Evolutionary conservation across 345 rosid genomes (phyloP).

Genomic region (Eucalyptus virginea): DNA sequence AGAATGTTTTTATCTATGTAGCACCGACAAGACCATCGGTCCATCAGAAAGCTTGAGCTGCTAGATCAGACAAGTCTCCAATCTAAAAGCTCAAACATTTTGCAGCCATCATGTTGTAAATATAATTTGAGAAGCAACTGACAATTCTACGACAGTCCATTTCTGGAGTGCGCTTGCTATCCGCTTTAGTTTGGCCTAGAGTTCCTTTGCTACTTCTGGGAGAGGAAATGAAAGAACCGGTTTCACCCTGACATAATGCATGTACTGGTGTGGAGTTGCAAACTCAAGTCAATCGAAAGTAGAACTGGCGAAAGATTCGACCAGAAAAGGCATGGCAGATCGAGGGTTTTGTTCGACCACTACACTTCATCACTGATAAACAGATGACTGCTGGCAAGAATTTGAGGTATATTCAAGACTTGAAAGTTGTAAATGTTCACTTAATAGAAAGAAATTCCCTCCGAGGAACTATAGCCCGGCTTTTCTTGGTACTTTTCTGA

Average conservation of each 20-base stretch:
- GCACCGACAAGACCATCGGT: background rate
- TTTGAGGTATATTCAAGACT: background rate
- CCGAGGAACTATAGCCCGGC: background rate
- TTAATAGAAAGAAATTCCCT: background rate
- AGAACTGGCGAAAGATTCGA: background rate
- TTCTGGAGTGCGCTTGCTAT: background rate
- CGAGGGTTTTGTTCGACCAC: background rate
- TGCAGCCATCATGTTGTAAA: background rate
- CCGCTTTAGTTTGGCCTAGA: background rate
- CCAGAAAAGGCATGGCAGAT: background rate
- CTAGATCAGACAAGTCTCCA: background rate
- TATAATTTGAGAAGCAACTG: background rate
- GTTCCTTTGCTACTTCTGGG: background rate
- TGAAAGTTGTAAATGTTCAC: background rate
- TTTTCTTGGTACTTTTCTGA: background rate
- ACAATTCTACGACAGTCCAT: background rate
- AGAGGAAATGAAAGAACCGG: background rate
- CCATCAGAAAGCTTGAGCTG: background rate
- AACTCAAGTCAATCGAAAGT: background rate
- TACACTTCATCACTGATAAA: background rate
- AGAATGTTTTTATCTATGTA: background rate
- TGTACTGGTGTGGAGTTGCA: background rate
- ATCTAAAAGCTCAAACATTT: background rate
- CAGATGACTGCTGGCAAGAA: background rate
- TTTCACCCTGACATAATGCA: background rate